Evolutionary conservation across 2,329 filamentous ascomycete genomes (phyloP).

Genomic region (Lecanoromycetidae sp.): DNA sequence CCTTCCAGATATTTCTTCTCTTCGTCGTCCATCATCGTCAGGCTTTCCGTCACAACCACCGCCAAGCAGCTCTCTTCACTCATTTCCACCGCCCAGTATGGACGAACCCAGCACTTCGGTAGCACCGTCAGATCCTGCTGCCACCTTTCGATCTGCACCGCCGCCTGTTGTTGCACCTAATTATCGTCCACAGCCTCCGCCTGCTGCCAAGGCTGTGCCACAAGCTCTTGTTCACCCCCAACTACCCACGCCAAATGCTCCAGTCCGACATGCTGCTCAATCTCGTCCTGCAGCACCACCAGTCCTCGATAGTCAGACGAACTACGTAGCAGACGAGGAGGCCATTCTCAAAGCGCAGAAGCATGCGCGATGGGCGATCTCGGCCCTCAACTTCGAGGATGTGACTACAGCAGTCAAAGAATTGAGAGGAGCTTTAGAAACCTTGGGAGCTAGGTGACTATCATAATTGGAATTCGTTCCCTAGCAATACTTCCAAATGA

Average conservation of each 20-base stretch:
- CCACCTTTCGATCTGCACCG: neutral
- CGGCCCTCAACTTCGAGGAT: conserved; percentile 92
- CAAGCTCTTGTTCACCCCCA: neutral
- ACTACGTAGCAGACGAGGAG: conserved; percentile 46
- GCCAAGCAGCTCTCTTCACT: conserved; percentile 7
- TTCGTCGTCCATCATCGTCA: conserved; percentile 24
- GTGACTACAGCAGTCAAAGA: conserved; percentile 81
- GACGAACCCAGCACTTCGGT: neutral
- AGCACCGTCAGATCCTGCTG: neutral
- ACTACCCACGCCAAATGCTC: neutral
- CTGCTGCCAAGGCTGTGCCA: neutral
- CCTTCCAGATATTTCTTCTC: conserved; percentile 30
- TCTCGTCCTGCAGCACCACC: conserved; percentile 12
- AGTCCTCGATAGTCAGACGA: conserved; percentile 12
- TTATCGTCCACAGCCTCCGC: conserved; percentile 1
- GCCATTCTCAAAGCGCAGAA: conserved; percentile 75
- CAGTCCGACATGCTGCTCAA: neutral
- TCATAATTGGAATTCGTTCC: too few species aligned
- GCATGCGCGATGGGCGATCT: conserved; percentile 94
- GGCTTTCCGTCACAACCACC: conserved; percentile 8
- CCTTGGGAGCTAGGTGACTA: conserved; percentile 54
- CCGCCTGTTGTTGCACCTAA: neutral
- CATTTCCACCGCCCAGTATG: conserved; percentile 12
- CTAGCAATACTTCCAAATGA: neutral
- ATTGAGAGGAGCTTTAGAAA: conserved; percentile 59